Base-by-base conservation (phyloP, 140 eudicot genomes). In the Anethum foeniculum region DNA sequence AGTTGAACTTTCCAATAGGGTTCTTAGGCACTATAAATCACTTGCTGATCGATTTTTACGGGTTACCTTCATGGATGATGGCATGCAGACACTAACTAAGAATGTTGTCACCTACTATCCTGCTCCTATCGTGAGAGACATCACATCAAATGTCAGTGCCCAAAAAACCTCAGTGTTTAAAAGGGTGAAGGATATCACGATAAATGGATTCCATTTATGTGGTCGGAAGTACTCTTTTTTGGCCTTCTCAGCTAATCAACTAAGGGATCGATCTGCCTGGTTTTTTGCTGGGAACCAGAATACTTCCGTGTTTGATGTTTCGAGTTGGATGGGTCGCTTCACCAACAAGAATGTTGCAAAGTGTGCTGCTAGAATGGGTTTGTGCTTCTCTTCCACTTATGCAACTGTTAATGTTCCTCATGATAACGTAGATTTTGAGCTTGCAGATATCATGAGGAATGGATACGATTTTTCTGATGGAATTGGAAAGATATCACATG, bases 181-280 rank as follows among this genome's bases (percentile, higher is more conserved):
- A 81, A 88, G 95, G 88, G 90, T 92, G 72, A 89, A 85, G 72
- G 80, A 74, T 44, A 85, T 92, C 2, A 39, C 86, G 25, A 81
- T 28, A 23, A 25, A 92, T 0, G 98, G 99, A 39, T 94, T 94
- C 79, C 76, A 89, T 51, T 36, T 94, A 78, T 92, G 91, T 16
- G 97, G 99, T 34, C 90, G 99, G 14, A 85, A 72, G 78, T 94
- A 92, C 81, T 82, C 90, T 16, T 94, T 94, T 81, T 80, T 94
- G 81, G 99, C 99, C 10, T 94, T 92, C 82, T 94, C 98, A 14
- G 89, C 97, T 15, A 94, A 94, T 80, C 98, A 94, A 80, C 80
- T 94, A 84, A 82, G 96, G 77, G 99, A 92, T 54, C 91, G 97
- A 67, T 92, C 99, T 5, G 97, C 99, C 13, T 94, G 99, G 99